phyloP scores from a whole-genome alignment of 495 filamentous ascomycete genomes.

The Trichoderma reesei region DNA sequence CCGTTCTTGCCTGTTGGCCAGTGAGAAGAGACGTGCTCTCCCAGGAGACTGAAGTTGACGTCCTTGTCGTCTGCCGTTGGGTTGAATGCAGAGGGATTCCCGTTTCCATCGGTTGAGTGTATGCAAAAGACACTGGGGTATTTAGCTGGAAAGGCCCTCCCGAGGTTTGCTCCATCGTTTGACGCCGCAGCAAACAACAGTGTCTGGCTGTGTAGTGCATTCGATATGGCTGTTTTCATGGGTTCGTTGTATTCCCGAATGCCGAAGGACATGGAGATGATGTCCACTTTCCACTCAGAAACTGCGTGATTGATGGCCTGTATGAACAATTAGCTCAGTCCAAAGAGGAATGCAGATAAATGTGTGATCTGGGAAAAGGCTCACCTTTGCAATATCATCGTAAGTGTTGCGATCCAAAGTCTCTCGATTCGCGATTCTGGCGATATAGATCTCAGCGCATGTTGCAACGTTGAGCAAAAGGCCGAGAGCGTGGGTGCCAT shows the following conservation, averaged over 20 bases:
- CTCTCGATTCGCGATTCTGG: constrained; percentile 20
- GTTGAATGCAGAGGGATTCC: constrained; percentile 26
- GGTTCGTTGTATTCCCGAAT: constrained; percentile 21
- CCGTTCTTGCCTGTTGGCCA: constrained; percentile 21
- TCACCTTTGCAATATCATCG: constrained; percentile 23
- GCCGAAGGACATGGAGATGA: constrained; percentile 30
- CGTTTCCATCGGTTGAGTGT: constrained; percentile 27
- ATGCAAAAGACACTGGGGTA: constrained; percentile 27
- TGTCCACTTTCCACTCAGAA: constrained; percentile 25
- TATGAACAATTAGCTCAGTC: constrained; percentile 14
- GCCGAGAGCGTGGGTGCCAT: constrained; percentile 26
- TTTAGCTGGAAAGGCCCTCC: constrained; percentile 25
- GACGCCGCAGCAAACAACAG: constrained; percentile 28
- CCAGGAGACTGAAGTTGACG: constrained; percentile 27
- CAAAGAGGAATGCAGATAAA: no score
- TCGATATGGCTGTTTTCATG: constrained; percentile 20
- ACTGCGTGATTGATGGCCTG: constrained; percentile 28
- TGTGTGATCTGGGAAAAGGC: constrained; percentile 14
- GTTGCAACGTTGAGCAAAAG: constrained; percentile 24
- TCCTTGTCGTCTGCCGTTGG: constrained; percentile 21
- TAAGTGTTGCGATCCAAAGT: constrained; percentile 19
- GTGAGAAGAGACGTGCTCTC: constrained; percentile 24
- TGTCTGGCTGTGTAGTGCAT: constrained; percentile 18
- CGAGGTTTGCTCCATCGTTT: constrained; percentile 26
- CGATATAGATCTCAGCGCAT: constrained; percentile 27